phyloP scores from a whole-genome alignment of 345 rosid species.

The Anastatica hierochuntica region DNA sequence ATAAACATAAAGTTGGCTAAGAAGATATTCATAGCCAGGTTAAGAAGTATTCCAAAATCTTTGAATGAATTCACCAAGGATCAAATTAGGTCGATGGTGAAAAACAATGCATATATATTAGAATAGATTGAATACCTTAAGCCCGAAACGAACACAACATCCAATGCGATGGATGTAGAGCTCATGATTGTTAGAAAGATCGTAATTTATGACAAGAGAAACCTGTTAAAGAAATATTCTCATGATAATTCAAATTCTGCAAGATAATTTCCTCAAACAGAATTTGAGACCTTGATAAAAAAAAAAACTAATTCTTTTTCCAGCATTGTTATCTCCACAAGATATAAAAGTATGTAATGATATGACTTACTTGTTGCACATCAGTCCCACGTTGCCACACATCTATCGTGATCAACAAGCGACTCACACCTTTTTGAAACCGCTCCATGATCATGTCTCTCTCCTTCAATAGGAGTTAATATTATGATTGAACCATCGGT shows the following conservation, averaged over 20 bases:
- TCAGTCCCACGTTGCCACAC: conserved; percentile 97
- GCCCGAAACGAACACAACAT: conserved; percentile 95
- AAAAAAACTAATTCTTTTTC: background rate
- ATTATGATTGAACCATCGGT: too few species aligned
- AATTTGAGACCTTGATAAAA: background rate
- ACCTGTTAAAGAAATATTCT: conserved; percentile 38
- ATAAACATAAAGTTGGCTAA: conserved; percentile 2
- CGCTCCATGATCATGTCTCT: conserved; percentile 87
- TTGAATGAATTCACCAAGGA: too few species aligned
- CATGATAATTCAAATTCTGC: conserved; percentile 7
- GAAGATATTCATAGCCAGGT: background rate
- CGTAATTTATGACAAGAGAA: conserved; percentile 89
- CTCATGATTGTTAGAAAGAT: conserved; percentile 95
- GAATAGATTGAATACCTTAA: conserved; percentile 49
- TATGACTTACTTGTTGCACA: conserved; percentile 78
- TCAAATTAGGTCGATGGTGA: too few species aligned
- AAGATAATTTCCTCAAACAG: background rate
- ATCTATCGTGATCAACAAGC: conserved; percentile 95
- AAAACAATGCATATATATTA: background rate
- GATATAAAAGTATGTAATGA: background rate
- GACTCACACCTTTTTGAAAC: conserved; percentile 70
- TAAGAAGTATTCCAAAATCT: too few species aligned
- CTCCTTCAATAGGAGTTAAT: too few species aligned
- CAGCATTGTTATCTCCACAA: background rate
- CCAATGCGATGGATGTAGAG: conserved; percentile 96